phyloP scores from a whole-genome alignment of 108 stramenopile species.

The Nannochloropsis oceanica region DNA sequence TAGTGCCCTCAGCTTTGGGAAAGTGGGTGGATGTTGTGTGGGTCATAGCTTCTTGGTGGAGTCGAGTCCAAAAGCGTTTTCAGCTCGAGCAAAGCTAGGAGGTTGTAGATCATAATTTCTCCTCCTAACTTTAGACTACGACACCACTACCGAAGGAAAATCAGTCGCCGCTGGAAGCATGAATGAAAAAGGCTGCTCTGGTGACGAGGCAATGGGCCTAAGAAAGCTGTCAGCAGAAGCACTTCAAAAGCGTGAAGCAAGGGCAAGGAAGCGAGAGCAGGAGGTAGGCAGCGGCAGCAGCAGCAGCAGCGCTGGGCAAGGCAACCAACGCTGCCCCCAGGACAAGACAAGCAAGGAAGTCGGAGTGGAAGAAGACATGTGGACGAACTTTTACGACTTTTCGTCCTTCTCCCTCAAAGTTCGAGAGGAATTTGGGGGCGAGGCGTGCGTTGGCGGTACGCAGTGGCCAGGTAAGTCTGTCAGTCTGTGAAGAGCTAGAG shows the following conservation, averaged over 20 bases:
- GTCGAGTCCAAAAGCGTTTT: too few species aligned
- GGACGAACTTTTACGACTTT: neutral
- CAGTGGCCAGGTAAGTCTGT: neutral
- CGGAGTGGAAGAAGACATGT: neutral
- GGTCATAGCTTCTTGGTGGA: too few species aligned
- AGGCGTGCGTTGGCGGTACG: neutral
- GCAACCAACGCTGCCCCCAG: neutral
- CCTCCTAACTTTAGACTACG: too few species aligned
- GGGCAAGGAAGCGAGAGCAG: neutral
- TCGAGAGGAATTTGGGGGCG: neutral
- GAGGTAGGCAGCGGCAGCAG: neutral
- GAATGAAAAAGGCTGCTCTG: too few species aligned
- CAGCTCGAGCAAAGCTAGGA: too few species aligned
- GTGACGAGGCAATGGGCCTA: too few species aligned
- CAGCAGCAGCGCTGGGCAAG: too few species aligned
- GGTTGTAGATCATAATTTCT: too few species aligned
- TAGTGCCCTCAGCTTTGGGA: too few species aligned
- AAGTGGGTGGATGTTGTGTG: too few species aligned
- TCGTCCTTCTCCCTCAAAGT: neutral
- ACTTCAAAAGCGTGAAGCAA: neutral
- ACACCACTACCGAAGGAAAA: too few species aligned
- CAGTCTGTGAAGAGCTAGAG: neutral
- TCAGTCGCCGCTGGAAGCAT: too few species aligned
- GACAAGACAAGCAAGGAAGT: neutral
- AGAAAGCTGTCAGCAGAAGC: neutral